phyloP scores from a whole-genome alignment of 1,284 basidiomycete species.

The Tilletia walkeri region DNA sequence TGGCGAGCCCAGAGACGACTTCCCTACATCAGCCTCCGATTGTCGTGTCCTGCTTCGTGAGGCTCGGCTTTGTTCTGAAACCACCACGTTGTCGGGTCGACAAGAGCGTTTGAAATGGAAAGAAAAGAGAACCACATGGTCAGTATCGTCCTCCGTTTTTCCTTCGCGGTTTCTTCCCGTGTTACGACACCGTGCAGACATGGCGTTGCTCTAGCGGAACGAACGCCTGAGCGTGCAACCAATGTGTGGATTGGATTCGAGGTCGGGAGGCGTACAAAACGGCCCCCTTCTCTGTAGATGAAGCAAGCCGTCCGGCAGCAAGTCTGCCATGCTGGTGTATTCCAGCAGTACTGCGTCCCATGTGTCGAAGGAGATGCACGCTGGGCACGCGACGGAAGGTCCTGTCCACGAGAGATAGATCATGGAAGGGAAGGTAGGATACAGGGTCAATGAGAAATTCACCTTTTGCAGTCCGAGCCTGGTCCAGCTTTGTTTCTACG shows the following conservation, averaged over 20 bases:
- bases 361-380: too few relatives aligned
- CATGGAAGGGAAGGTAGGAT: not conserved
- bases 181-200: too few relatives aligned
- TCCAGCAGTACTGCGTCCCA: too few relatives aligned
- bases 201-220: too few relatives aligned
- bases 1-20: conserved; percentile 8
- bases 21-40: not conserved
- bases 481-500: not conserved
- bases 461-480: conserved; percentile 1
- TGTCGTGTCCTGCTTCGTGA: too few relatives aligned
- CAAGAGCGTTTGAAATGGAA: not conserved
- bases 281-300: too few relatives aligned
- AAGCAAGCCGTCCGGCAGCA: too few relatives aligned
- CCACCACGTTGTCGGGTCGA: conserved; percentile 7
- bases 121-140: not conserved
- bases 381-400: not conserved
- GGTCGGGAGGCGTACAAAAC: too few relatives aligned
- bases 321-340: too few relatives aligned
- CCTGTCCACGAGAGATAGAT: not conserved
- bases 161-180: not conserved
- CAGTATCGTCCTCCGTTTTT: conserved; percentile 3
- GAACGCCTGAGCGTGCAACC: too few relatives aligned
- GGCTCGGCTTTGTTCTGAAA: too few relatives aligned
- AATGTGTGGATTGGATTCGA: too few relatives aligned
- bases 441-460: conserved; percentile 1